These are phyloP conservation scores for Flueggea neowawraea DNA, from an alignment of 441 rosid genomes.

Conservation along the genomic window DNA sequence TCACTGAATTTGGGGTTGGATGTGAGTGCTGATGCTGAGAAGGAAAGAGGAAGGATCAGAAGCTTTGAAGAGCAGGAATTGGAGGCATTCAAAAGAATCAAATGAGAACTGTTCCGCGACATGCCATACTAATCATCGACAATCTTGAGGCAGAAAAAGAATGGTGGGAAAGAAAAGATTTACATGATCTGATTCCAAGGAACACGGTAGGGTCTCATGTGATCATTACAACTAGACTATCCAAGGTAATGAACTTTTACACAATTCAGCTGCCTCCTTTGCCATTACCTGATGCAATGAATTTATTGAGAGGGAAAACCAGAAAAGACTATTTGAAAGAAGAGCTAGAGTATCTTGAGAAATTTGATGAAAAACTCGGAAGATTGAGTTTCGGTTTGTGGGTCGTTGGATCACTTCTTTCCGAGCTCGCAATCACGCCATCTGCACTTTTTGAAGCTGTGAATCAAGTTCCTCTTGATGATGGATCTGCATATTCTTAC, in stretches of 20 bases:
- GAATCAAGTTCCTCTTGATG: conserved; percentile 55
- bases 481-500: conserved; percentile 37
- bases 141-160: conserved; percentile 87
- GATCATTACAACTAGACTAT: conserved; percentile 74
- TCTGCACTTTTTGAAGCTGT: conserved; percentile 74
- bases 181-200: conserved; percentile 82
- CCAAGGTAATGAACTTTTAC: conserved; percentile 79
- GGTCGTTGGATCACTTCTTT: conserved; percentile 69
- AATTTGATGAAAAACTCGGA: conserved; percentile 68
- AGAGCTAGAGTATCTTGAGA: conserved; percentile 61
- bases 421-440: conserved; percentile 69
- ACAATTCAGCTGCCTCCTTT: conserved; percentile 55
- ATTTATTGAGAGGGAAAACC: conserved; percentile 64
- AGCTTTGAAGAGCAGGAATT: conserved; percentile 88
- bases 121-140: conserved; percentile 86
- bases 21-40: conserved; percentile 85
- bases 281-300: conserved; percentile 64
- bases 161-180: conserved; percentile 95
- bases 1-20: conserved; percentile 79
- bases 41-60: conserved; percentile 73
- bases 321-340: conserved; percentile 58
- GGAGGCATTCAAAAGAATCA: conserved; percentile 87
- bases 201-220: conserved; percentile 86
- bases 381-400: conserved; percentile 75
- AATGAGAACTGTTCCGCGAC: conserved; percentile 76